These are phyloP conservation scores for Brassica juncea DNA, from an alignment of 345 rosid genomes.

Conservation along the genomic window DNA sequence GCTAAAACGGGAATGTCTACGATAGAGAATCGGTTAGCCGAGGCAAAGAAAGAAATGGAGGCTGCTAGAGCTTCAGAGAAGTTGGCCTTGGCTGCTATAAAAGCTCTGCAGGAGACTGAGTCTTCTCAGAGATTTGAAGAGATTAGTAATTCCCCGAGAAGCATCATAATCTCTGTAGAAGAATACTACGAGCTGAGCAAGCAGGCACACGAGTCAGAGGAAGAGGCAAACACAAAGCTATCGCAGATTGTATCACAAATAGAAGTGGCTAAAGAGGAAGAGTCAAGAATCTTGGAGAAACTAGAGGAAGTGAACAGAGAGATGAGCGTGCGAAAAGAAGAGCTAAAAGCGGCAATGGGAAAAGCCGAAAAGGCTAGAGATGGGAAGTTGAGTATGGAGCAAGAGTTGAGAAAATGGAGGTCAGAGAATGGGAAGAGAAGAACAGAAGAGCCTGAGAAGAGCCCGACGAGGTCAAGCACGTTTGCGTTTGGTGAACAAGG, in stretches of 20 bases:
- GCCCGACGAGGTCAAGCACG: constrained; percentile 40
- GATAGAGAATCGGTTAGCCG: constrained; percentile 59
- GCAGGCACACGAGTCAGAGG: constrained; percentile 76
- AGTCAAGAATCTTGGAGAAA: constrained; percentile 54
- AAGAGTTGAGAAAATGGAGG: constrained; percentile 89
- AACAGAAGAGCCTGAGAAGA: constrained; percentile 49
- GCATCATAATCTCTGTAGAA: constrained; percentile 73
- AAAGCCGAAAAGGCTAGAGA: constrained; percentile 88
- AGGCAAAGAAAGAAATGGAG: constrained; percentile 79
- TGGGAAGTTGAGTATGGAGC: constrained; percentile 81
- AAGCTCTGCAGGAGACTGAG: constrained; percentile 87
- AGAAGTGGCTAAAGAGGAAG: constrained; percentile 76
- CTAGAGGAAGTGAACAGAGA: constrained; percentile 74
- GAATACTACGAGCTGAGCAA: constrained; percentile 89
- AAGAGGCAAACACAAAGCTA: constrained; percentile 69
- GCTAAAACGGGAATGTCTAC: constrained; percentile 76
- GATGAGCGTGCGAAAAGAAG: constrained; percentile 56
- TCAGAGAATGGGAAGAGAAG: constrained; percentile 77
- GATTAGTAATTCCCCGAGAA: constrained; percentile 39
- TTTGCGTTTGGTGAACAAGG: constrained; percentile 36
- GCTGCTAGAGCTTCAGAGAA: constrained; percentile 89
- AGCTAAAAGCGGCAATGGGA: constrained; percentile 62
- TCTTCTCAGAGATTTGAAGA: constrained; percentile 43
- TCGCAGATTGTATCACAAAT: constrained; percentile 71
- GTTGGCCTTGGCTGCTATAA: constrained; percentile 79